These are phyloP conservation scores for Spongospora subterranea DNA, from an alignment of 208 protist genomes.

Conservation along the genomic window DNA sequence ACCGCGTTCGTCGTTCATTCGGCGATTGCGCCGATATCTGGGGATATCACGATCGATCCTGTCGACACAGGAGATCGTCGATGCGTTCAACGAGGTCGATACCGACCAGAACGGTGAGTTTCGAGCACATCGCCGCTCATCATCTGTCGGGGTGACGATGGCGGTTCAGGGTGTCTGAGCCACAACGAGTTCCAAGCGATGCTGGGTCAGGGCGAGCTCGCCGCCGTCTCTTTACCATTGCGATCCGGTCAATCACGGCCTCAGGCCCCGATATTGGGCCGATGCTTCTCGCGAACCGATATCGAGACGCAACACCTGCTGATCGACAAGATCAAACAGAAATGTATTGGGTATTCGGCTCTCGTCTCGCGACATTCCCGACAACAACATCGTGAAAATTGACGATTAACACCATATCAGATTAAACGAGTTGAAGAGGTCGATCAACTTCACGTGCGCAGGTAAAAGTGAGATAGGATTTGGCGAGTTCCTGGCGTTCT, in stretches of 20 bases:
- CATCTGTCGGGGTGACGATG: neutral
- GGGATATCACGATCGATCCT: neutral
- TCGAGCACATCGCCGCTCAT: neutral
- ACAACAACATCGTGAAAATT: neutral
- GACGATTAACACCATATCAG: neutral
- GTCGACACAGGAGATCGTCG: neutral
- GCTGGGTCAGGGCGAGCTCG: neutral
- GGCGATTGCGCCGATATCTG: neutral
- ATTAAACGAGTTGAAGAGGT: conserved; percentile 29
- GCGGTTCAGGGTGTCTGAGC: neutral
- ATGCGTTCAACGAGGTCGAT: neutral
- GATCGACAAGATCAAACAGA: conserved; percentile 40
- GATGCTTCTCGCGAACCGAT: neutral
- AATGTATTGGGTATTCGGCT: conserved; percentile 41
- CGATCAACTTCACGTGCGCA: neutral
- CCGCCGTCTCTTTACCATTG: neutral
- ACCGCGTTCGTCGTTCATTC: neutral
- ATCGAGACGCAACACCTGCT: conserved; percentile 35
- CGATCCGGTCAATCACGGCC: neutral
- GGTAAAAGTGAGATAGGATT: neutral
- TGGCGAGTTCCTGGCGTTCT: neutral
- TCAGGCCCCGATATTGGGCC: neutral
- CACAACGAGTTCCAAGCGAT: conserved; percentile 40
- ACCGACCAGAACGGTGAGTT: neutral
- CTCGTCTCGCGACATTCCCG: neutral